Percentiles rank a stretch among this genome's conserved stretches.
Evolutionary conservation across 129 eudicot species (phyloP).

Genomic region (Gnaphalium uliginosum): DNA sequence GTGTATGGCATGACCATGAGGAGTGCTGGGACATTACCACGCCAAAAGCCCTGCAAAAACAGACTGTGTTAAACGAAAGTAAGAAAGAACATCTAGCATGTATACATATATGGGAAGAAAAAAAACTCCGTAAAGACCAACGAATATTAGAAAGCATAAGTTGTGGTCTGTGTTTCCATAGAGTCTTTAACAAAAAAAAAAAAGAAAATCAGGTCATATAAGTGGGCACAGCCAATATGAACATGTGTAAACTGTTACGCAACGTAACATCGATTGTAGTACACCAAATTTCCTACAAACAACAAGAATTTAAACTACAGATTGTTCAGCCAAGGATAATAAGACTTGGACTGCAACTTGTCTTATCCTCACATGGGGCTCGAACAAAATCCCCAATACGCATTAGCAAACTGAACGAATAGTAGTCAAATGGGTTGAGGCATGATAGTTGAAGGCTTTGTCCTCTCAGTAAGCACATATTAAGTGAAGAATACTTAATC

Average conservation of each 20-base stretch:
- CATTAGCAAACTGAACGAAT: not conserved
- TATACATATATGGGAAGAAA: not conserved
- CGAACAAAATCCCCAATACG: not conserved
- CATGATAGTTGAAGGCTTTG: not conserved
- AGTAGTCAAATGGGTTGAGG: not conserved
- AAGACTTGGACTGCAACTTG: not conserved
- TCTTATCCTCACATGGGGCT: not conserved
- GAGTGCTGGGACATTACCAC: conserved; percentile 95
- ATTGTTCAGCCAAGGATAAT: not conserved
- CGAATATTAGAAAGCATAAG: conserved; percentile 1
- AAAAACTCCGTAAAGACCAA: not conserved
- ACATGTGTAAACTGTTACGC: not conserved
- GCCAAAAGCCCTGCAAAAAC: conserved; percentile 85
- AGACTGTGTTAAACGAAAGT: not conserved
- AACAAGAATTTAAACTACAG: not conserved
- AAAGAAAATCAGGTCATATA: not conserved
- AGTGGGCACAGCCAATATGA: not conserved
- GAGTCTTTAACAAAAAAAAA: not conserved
- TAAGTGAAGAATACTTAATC: not conserved
- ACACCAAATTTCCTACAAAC: not conserved
- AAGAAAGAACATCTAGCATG: not conserved
- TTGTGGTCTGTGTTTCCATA: not conserved
- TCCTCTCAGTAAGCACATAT: not conserved
- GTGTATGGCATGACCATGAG: conserved; percentile 99
- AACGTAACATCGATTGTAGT: not conserved